A percentile compares a stretch with the other conserved stretches of the same genome.
These are phyloP conservation scores for Alternaria tenuissima DNA, from an alignment of 2,329 filamentous ascomycete genomes.

Conservation along the genomic window DNA sequence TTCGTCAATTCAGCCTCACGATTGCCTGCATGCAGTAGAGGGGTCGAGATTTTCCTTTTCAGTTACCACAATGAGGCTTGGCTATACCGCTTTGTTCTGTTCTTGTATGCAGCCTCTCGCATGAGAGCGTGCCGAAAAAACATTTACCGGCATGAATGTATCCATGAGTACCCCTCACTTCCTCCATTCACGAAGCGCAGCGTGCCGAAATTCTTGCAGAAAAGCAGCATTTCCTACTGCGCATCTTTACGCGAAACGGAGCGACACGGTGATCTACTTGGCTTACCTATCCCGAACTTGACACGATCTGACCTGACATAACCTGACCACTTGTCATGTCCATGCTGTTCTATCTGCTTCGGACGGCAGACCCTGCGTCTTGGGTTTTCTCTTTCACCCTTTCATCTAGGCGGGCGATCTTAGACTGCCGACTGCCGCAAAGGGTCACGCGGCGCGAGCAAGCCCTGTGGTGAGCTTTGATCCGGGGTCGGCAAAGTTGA, in stretches of 20 bases:
- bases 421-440: slow-evolving; percentile 9
- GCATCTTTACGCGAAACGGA: not conserved
- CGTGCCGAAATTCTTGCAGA: slow-evolving; percentile 1
- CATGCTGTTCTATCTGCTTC: not conserved
- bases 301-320: slow-evolving; percentile 8
- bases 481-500: slow-evolving; percentile 14
- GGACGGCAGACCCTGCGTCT: slow-evolving; percentile 5
- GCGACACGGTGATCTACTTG: not conserved
- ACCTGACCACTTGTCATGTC: slow-evolving; percentile 13
- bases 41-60: not conserved
- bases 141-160: not conserved
- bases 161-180: not conserved
- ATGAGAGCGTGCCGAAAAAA: not conserved
- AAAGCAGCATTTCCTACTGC: not conserved
- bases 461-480: not conserved
- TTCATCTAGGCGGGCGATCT: slow-evolving; percentile 4
- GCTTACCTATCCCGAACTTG: not conserved
- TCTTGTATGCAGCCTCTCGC: not conserved
- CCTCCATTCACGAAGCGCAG: slow-evolving; percentile 1
- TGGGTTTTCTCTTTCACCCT: slow-evolving; percentile 2
- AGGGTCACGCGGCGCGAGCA: slow-evolving; percentile 14
- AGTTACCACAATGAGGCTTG: not conserved
- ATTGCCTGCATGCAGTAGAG: slow-evolving; percentile 2
- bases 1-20: slow-evolving; percentile 1
- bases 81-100: not conserved